phyloP scores from a whole-genome alignment of 306 rosid species.

The Sicyos baderoa region DNA sequence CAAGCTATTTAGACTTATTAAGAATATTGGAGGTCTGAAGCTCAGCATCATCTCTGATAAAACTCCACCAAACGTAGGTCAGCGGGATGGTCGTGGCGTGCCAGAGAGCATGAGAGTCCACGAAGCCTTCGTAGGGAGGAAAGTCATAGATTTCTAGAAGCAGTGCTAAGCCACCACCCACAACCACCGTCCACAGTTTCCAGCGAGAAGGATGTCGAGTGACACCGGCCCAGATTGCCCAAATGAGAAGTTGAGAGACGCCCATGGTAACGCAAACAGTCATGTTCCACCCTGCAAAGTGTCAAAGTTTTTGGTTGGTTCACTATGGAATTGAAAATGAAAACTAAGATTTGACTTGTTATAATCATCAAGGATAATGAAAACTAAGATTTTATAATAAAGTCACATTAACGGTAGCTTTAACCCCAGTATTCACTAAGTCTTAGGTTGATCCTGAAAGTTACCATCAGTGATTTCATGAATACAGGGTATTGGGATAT shows the following conservation, averaged over 20 bases:
- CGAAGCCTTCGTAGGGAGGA: constrained; percentile 53
- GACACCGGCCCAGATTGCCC: constrained; percentile 55
- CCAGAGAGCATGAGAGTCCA: constrained; percentile 71
- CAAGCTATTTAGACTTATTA: constrained; percentile 56
- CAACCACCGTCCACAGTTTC: constrained; percentile 53
- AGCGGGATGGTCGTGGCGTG: constrained; percentile 67
- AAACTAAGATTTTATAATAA: too few relatives aligned
- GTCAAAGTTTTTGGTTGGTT: background rate
- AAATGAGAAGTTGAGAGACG: constrained; percentile 48
- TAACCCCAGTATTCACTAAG: background rate
- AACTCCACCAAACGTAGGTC: constrained; percentile 77
- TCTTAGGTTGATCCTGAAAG: background rate
- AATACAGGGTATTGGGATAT: background rate
- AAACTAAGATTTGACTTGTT: background rate
- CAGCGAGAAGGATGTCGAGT: constrained; percentile 55
- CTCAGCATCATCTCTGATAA: constrained; percentile 58
- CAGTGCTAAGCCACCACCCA: constrained; percentile 51
- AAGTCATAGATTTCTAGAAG: constrained; percentile 54
- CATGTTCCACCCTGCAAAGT: constrained; percentile 65
- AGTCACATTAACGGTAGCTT: background rate
- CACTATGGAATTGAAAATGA: too few relatives aligned
- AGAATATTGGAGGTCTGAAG: constrained; percentile 33
- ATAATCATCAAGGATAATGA: background rate
- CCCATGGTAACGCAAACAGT: constrained; percentile 60
- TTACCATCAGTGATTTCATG: background rate